Base-by-base conservation (phyloP, 1,284 basidiomycete species). In the Naganishia liquefaciens region DNA sequence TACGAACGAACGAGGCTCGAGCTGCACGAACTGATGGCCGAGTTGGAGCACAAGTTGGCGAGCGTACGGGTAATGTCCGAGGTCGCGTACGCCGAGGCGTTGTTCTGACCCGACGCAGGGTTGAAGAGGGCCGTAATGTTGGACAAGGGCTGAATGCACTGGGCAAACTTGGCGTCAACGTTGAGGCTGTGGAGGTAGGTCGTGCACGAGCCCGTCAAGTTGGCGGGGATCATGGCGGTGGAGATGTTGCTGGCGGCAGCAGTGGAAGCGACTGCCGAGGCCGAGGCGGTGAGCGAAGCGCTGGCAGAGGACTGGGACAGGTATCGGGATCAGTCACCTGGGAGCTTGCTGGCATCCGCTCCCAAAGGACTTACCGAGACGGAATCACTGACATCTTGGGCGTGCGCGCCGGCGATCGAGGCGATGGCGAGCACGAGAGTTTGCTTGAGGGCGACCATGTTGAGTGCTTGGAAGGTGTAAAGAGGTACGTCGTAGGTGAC, bases 141-240 rank as follows among this genome's bases (percentile, higher is more conserved):
- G 69, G 85, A 81, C 70, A 94, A 78, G n/a, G 88, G 80, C 1
- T 76, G 73, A 9, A 88, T 84, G 82, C 91, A 95, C 17, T 81
- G 69, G 0, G 81, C 70, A 58, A 95, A 78, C 50, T 69, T 74
- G 1, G 81, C 43, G 78, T 93, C 84, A 47, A 71, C 75, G 81
- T 94, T 85, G 63, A 96, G 82, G 33, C 73, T 68, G 5, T 70
- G 77, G 70, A 93, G 82, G 82, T 86, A 93, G 13, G 72, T 69
- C 23, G 76, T 68, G 81, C 92, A 95, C 33, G 71, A 62, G 2
- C 72, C 1, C 72, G 84, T 85, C 73, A 92, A 85, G 65, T 81
- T 84, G 19, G 83, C 67, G 6, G 91, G 79, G 69, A 80, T 78
- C 68, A 80, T 73, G 65, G 73, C 67, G 42, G 57, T 61, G 2